A percentile compares a stretch with the other conserved stretches of the same genome.
Evolutionary conservation across 768 basidiomycete genomes (phyloP).

Genomic region (Mrakia blollopis): DNA sequence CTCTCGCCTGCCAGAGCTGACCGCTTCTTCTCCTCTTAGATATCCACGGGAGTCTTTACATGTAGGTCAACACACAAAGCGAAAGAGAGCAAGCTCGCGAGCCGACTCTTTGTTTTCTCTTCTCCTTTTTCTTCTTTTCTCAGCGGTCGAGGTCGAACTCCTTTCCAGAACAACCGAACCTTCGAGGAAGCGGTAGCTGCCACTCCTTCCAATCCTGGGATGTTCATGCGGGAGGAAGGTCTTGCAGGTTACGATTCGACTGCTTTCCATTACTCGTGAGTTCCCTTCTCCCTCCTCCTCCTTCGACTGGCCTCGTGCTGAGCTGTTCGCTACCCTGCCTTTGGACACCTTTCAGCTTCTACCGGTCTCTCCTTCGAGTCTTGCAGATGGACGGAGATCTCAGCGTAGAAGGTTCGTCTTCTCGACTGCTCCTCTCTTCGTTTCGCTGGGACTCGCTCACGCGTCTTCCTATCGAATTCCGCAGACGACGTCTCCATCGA

Average conservation of each 20-base stretch:
- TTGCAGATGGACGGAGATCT: constrained; percentile 94
- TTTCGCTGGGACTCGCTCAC: too few relatives aligned
- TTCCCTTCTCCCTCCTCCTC: background rate
- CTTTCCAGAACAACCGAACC: constrained; percentile 59
- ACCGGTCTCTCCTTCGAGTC: constrained; percentile 77
- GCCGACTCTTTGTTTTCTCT: background rate
- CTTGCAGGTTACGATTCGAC: constrained; percentile 65
- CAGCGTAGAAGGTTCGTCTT: too few relatives aligned
- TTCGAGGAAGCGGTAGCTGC: constrained; percentile 66
- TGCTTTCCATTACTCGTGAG: constrained; percentile 81
- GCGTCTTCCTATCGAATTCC: too few relatives aligned
- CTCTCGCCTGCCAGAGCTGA: too few relatives aligned
- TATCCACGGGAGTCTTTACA: constrained; percentile 74
- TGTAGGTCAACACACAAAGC: constrained; percentile 49
- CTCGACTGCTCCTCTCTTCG: too few relatives aligned
- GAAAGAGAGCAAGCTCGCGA: too few relatives aligned
- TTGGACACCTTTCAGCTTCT: constrained; percentile 47
- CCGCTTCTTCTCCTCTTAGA: too few relatives aligned
- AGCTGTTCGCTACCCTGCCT: too few relatives aligned
- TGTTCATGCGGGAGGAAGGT: constrained; percentile 67
- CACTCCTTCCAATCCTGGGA: constrained; percentile 60
- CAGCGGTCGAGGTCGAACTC: constrained; percentile 76
- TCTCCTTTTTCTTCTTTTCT: background rate
- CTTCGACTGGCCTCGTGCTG: background rate
- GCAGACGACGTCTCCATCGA: constrained; percentile 51